Evolutionary conservation across 2,329 filamentous ascomycete genomes (phyloP), one percentile per base, ranked within the genome.

Genomic region (Sclerotinia trifoliorum): DNA sequence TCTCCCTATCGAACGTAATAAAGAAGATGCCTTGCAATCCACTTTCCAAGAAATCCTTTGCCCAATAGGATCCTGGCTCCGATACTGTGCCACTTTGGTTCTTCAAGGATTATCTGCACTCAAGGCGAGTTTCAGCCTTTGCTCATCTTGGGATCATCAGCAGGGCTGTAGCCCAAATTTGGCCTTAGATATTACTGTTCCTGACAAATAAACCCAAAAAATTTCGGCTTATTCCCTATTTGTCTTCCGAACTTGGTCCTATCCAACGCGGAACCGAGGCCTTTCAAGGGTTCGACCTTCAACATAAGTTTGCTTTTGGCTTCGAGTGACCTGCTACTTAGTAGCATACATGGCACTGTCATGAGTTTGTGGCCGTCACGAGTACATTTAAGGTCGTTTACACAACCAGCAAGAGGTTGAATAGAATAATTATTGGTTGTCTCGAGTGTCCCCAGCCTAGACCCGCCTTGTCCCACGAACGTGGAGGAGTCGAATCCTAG

Each of bases 141-240:
- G n/a, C 63, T 46, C 52, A 24, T 51, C 19, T 58, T 48, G 64
- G 54, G 24, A 5, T 51, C n/a, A 19, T 66, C 29, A 26, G 29
- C 55, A 61, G 46, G 48, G 65, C 24, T 32, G 19, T 11, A 24
- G 7, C 19, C n/a, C 21, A 39, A 46, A n/a, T 42, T 21, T 26
- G 8, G 6, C 35, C 44, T 35, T 39, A 11, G 21, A 52, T 44
- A 15, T 52, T 29, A 49, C 11, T 44, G 24, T 39, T n/a, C 17
- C 32, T 54, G n/a, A 35, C 49, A 44, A 26, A 46, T 32, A 32
- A n/a, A 26, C 26, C 15, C 54, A 17, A 54, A 62, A 19, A 39
- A n/a, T 62, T n/a, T n/a, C 56, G 56, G 56, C 26, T 39, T 62
- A 48, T 46, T 67, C 54, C 65, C 65, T 62, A 44, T 52, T 67